Base-by-base conservation (phyloP, 2,329 filamentous ascomycete species). In the Lasiodiplodia gonubiensis region DNA sequence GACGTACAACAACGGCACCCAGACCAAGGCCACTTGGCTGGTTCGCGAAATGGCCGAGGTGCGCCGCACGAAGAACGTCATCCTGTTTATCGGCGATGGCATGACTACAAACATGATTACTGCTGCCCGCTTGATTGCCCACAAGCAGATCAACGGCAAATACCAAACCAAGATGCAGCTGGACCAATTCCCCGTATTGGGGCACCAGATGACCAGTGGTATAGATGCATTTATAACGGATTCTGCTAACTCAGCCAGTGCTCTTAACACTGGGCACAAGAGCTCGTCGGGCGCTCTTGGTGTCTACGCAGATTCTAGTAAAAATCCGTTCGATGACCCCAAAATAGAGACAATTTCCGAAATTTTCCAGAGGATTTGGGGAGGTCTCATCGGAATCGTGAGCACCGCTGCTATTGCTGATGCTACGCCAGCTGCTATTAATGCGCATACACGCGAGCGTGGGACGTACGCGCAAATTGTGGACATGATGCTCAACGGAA, bases 121-220 rank as follows among this genome's bases (percentile, higher is more conserved):
- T 46, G 71, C 92, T 51, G 92, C 92, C 65, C 90, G 92, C 71
- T 84, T 95, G 67, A 88, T 96, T 66, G 92, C 86, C 21, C 92
- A 96, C 83, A 90, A 92, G 83, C 90, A 86, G 71, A 86, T 94
- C 83, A 95, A 96, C 75, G 92, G 92, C 72, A 92, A 91, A 78
- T 96, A 94, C 78, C 89, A 92, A 82, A 88, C 86, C 67, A 86
- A 84, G 67, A 86, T 96, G 85, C 85, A 88, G 74, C 84, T 96
- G 83, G 92, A 96, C 81, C 86, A 93, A 75, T 95, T 95, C 80
- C 92, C 92, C 2, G 86, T 94, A n/a, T 76, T 94, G 12, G 92
- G 92, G 23, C 92, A 96, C 78, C 92, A 94, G 80, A 94, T 95
- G 86, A 94, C 92, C 12, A 92, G 94, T 80, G 94, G 91, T 1